A percentile compares a stretch with the other conserved stretches of the same genome.
Evolutionary conservation across 2,329 filamentous ascomycete species (phyloP).

Genomic region (Mollisia scopiformis): DNA sequence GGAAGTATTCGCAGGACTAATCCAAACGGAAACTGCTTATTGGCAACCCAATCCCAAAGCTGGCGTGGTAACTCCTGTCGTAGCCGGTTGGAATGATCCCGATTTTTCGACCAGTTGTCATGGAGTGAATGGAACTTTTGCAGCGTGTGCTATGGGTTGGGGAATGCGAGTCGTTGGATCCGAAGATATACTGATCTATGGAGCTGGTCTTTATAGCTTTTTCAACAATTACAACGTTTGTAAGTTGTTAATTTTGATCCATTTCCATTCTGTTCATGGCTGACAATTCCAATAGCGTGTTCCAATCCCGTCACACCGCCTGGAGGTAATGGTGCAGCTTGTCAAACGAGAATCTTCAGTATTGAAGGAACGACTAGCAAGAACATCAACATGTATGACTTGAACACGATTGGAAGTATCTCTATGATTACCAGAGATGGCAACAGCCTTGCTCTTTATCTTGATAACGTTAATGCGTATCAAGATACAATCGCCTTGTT

Average conservation of each 20-base stretch:
- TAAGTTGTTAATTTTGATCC: not conserved
- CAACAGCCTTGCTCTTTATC: slow-evolving; percentile 7
- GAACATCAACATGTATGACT: slow-evolving; percentile 24
- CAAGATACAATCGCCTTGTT: slow-evolving; percentile 25
- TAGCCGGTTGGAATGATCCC: slow-evolving; percentile 48
- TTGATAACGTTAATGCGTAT: slow-evolving; percentile 26
- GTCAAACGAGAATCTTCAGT: slow-evolving; percentile 28
- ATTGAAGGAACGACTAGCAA: slow-evolving; percentile 19
- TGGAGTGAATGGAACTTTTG: not conserved
- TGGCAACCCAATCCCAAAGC: slow-evolving; percentile 68
- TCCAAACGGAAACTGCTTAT: slow-evolving; percentile 47
- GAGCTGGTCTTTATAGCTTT: slow-evolving; percentile 59
- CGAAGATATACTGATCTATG: slow-evolving; percentile 49
- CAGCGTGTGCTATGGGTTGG: slow-evolving; percentile 53
- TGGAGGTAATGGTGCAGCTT: slow-evolving; percentile 18
- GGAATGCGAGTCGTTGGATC: slow-evolving; percentile 61
- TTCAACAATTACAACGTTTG: slow-evolving; percentile 54
- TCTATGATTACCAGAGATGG: slow-evolving; percentile 25
- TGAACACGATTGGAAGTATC: slow-evolving; percentile 25
- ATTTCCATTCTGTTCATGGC: not conserved
- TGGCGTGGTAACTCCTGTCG: slow-evolving; percentile 60
- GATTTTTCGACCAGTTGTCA: slow-evolving; percentile 42
- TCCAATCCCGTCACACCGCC: slow-evolving; percentile 10
- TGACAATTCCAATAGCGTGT: slow-evolving; percentile 10
- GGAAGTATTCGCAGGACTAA: slow-evolving; percentile 30